Evolutionary conservation across 1,139 yeast genomes (phyloP).

Genomic region (Ogataea hybrid): DNA sequence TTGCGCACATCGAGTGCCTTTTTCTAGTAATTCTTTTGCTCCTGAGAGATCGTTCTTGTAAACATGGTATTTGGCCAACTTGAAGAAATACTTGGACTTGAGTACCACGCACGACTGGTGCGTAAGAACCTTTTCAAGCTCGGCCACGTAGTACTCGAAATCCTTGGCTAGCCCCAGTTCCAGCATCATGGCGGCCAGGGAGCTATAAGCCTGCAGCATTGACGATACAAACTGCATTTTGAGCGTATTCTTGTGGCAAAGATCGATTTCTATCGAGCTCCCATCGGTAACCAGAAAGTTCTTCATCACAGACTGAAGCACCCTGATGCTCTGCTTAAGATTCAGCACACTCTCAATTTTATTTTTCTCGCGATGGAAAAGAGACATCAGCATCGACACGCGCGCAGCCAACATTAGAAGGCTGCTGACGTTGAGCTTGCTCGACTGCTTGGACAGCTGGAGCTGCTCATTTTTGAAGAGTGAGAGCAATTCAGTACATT

Average conservation of each 20-base stretch:
- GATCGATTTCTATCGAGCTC: slow-evolving; percentile 23
- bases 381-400: too few species aligned
- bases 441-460: too few species aligned
- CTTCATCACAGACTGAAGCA: slow-evolving; percentile 42
- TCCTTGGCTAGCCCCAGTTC: slow-evolving; percentile 56
- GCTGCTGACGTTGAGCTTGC: too few species aligned
- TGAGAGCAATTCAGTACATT: too few species aligned
- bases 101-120: slow-evolving; percentile 33
- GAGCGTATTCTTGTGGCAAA: slow-evolving; percentile 26
- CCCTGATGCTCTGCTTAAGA: slow-evolving; percentile 40
- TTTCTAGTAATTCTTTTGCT: too few species aligned
- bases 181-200: slow-evolving; percentile 31
- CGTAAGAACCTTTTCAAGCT: slow-evolving; percentile 40
- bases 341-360: too few species aligned
- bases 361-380: too few species aligned
- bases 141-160: slow-evolving; percentile 47
- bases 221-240: slow-evolving; percentile 40
- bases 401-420: too few species aligned
- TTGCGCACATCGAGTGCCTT: too few species aligned
- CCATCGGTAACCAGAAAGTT: slow-evolving; percentile 31
- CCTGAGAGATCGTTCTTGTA: too few species aligned
- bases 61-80: slow-evolving; percentile 20
- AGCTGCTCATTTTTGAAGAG: too few species aligned
- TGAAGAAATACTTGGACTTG: slow-evolving; percentile 26
- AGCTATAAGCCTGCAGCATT: slow-evolving; percentile 39